Evolutionary conservation across 2,329 filamentous ascomycete species (phyloP), one percentile per base, ranked within the genome.

Genomic region (Aspergillus novoparasiticus): DNA sequence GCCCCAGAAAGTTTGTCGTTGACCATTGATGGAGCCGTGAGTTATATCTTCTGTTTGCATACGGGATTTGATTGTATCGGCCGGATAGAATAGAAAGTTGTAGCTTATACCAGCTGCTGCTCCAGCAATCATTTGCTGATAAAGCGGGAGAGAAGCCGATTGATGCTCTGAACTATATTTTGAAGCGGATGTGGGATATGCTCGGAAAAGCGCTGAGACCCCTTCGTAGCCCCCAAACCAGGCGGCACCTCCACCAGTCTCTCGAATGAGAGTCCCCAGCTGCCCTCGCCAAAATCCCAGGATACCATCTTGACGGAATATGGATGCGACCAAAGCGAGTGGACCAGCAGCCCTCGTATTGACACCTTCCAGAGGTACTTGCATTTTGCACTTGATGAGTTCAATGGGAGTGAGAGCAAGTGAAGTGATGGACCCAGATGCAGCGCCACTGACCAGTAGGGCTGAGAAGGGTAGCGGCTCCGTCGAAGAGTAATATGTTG

Each of bases 321-420:
- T 87, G 32, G 93, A 88, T 30, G 85, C 84, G 50, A 98, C 90
- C 48, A 97, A 88, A 6, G 86, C 80, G 14, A 92, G 74, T 0
- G 93, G 90, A 1, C 86, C 86, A 6, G 91, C 84, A 3, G 85
- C 79, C 14, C 81, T 82, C 14, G 66, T 58, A 12, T 67, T 70
- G 3, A 77, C 77, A 2, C 72, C 73, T 28, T 75, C 76, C 5
- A 80, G 61, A 19, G 86, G 92, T 0, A 94, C 94, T 78, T 99
- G 95, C 81, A 99, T 96, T 80, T 95, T 96, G 86, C 95, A 99
- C 81, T 99, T 99, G 75, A 99, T 91, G 58, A 99, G 87, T 80
- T 99, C 95, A 69, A 99, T 93, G 0, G 95, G 95, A 0, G 95
- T 99, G 65, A 99, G 87, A 36, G 97, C 88, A 55, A 97, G 85